These are phyloP conservation scores for Chloris gayana DNA, from an alignment of 176 grass and related monocot genomes.

Conservation along the genomic window DNA sequence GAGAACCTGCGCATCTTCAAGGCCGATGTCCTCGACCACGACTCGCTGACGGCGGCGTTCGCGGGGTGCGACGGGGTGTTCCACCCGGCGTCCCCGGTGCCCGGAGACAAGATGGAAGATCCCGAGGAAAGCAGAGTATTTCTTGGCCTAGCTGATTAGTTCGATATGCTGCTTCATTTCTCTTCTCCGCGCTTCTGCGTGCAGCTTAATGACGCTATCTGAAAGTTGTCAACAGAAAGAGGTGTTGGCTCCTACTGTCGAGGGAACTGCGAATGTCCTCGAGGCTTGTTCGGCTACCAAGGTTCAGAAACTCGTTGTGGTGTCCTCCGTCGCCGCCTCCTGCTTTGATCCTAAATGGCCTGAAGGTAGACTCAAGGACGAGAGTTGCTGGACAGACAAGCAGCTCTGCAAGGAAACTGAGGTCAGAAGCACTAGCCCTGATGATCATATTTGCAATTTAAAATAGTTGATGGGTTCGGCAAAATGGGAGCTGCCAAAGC, in stretches of 20 bases:
- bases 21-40: background rate
- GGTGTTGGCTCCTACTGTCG: slow-evolving; percentile 39
- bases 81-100: slow-evolving; percentile 55
- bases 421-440: slow-evolving; percentile 12
- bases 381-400: slow-evolving; percentile 56
- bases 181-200: background rate
- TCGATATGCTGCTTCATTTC: no score
- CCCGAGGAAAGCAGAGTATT: slow-evolving; percentile 45
- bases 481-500: background rate
- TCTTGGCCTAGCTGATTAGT: slow-evolving; percentile 11
- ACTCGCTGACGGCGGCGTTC: slow-evolving; percentile 27
- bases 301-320: slow-evolving; percentile 44
- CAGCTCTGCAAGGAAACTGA: slow-evolving; percentile 37
- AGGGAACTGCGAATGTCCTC: slow-evolving; percentile 48
- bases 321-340: slow-evolving; percentile 48
- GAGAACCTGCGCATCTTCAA: slow-evolving; percentile 10
- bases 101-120: slow-evolving; percentile 45
- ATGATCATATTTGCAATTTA: background rate
- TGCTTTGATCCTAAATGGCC: slow-evolving; percentile 47
- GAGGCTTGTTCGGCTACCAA: slow-evolving; percentile 39
- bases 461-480: background rate
- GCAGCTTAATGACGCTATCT: background rate
- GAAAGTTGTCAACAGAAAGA: slow-evolving; percentile 3
- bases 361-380: slow-evolving; percentile 29
- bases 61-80: slow-evolving; percentile 55